A percentile compares a stretch with the other conserved stretches of the same genome.
Evolutionary conservation across 148 eudicot species (phyloP).

Genomic region (Rhododendron ferrugineum): DNA sequence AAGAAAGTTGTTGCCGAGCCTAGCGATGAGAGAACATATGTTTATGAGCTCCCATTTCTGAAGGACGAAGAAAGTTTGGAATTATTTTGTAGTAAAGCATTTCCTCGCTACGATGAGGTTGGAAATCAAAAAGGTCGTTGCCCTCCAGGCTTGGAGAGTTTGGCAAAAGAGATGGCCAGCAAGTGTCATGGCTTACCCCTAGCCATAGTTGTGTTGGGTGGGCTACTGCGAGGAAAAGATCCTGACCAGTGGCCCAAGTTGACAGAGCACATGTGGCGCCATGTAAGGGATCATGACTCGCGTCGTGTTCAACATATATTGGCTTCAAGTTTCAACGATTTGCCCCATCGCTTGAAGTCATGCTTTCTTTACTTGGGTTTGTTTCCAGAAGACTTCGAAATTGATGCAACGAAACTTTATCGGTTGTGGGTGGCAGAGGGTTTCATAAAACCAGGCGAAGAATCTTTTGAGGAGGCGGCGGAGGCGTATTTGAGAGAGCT

Average conservation of each 20-base stretch:
- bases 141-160: background rate
- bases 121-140: background rate
- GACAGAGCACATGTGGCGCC: background rate
- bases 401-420: background rate
- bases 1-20: background rate
- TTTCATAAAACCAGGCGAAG: background rate
- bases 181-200: slow-evolving; percentile 12
- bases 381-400: background rate
- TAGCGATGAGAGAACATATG: background rate
- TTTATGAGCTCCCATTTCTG: background rate
- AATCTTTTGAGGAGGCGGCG: background rate
- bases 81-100: background rate
- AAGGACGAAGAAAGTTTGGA: background rate
- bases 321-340: background rate
- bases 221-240: background rate
- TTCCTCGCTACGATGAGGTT: background rate
- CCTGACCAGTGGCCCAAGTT: slow-evolving; percentile 4
- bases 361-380: slow-evolving; percentile 14
- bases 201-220: slow-evolving; percentile 11
- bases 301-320: background rate
- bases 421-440: background rate
- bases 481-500: background rate
- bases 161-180: background rate
- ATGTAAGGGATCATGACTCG: background rate
- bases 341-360: background rate